Base-by-base conservation (phyloP, 441 rosid genomes). In the Macaranga tanarius region DNA sequence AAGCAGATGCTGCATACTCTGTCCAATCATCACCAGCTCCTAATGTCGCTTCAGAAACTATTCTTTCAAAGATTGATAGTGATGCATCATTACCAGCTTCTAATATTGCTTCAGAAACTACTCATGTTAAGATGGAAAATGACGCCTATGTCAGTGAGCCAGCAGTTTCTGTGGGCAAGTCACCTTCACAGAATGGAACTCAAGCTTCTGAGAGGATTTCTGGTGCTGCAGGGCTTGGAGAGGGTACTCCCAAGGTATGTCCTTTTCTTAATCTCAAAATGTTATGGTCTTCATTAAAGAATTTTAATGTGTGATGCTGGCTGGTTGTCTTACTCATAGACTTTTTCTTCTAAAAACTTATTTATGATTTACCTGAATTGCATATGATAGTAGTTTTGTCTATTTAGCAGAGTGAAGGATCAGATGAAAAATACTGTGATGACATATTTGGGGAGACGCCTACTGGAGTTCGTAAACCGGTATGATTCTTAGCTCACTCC, bases 361-460 rank as follows among this genome's bases (percentile, higher is more conserved):
- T 22, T 10, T 45, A 19, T 45, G 20, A 45, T 13, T 16, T 15
- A 4, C 0, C 5, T 69, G 59, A 22, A 55, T 48, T 25, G 40
- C 57, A 19, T 65, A 20, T 59, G 44, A 44, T 72, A 42, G 56
- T 58, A 51, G 25, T 64, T 64, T 48, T 72, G 5, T 73, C 2
- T 44, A 48, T 67, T 72, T 83, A 72, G 71, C 93, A 96, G 99
- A 92, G 99, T 83, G 98, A 96, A 87, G 69, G 89, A 73, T 92
- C 88, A 69, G 89, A 80, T 67, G 93, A 89, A 76, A 86, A 87
- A 79, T 89, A 87, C 75, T 88, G 89, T 75, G 99, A 93, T 81
- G 99, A 96, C 77, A 93, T 96, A 61, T 96, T 93, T 82, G 99
- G 97, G 59, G 99, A 96, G 70, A 90, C 99, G 10, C 99, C 99